These are phyloP conservation scores for Thelonectria rubi DNA, from an alignment of 2,329 filamentous ascomycete genomes.

Conservation along the genomic window DNA sequence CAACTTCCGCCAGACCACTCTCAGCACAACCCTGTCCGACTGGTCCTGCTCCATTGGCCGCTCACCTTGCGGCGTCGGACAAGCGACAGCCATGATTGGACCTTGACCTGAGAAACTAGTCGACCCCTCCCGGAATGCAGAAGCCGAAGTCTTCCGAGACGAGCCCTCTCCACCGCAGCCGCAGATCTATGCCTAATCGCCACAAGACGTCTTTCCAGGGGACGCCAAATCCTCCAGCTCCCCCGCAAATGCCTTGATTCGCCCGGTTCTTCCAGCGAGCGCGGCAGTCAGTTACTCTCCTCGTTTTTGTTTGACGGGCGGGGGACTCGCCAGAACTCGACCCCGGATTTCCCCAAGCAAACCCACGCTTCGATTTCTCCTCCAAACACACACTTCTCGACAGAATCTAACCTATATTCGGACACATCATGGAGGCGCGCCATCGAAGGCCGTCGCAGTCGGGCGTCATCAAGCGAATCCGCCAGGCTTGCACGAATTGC, in stretches of 20 bases:
- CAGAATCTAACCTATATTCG: neutral
- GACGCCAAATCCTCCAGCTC: neutral
- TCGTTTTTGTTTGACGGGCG: neutral
- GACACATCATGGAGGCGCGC: neutral
- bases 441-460: constrained; percentile 4
- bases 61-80: neutral
- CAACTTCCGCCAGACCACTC: neutral
- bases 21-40: neutral
- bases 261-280: too few relatives aligned
- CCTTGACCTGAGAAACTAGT: neutral
- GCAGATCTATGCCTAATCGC: neutral
- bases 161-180: neutral
- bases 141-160: neutral
- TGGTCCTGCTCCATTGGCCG: neutral
- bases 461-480: constrained; percentile 29
- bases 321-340: neutral
- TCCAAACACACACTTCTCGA: neutral
- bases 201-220: neutral
- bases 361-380: neutral
- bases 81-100: neutral
- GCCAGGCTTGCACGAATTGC: constrained; percentile 29
- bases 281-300: too few relatives aligned
- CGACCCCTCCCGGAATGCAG: neutral
- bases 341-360: constrained; percentile 9
- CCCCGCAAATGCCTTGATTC: neutral